Evolutionary conservation across 164 flowering plant species (phyloP).

Genomic region (Vitis cinerea): DNA sequence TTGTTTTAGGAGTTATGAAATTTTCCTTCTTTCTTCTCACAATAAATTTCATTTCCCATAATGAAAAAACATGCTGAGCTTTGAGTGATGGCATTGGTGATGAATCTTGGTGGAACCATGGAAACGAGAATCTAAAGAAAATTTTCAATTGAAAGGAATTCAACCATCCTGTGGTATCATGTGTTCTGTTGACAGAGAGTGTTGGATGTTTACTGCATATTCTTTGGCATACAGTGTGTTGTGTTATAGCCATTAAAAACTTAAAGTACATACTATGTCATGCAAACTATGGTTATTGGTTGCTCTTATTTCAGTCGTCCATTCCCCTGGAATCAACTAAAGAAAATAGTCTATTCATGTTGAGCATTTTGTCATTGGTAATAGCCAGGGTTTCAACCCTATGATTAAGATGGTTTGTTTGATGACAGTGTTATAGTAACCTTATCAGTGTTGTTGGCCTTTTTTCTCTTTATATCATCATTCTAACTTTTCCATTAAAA

Average conservation of each 20-base stretch:
- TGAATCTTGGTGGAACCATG: background rate
- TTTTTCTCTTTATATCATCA: background rate
- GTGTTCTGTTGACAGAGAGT: background rate
- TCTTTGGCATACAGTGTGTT: background rate
- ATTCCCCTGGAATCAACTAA: background rate
- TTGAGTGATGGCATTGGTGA: background rate
- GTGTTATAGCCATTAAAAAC: background rate
- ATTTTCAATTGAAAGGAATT: background rate
- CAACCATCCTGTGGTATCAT: background rate
- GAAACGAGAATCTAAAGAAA: background rate
- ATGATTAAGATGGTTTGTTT: background rate
- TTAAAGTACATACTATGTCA: background rate
- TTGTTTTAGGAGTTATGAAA: background rate
- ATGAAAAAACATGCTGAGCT: background rate
- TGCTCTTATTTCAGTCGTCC: background rate
- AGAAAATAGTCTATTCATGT: background rate
- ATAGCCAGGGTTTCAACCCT: background rate
- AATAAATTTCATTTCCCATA: background rate
- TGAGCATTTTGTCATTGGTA: background rate
- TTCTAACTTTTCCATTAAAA: background rate
- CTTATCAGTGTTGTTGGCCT: background rate
- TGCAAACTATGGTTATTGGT: background rate
- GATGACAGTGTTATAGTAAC: background rate
- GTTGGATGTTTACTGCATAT: too few relatives aligned
- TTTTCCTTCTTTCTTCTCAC: background rate